phyloP scores from a whole-genome alignment of 2,329 filamentous ascomycete genomes.

The Aspergillus sp. region DNA sequence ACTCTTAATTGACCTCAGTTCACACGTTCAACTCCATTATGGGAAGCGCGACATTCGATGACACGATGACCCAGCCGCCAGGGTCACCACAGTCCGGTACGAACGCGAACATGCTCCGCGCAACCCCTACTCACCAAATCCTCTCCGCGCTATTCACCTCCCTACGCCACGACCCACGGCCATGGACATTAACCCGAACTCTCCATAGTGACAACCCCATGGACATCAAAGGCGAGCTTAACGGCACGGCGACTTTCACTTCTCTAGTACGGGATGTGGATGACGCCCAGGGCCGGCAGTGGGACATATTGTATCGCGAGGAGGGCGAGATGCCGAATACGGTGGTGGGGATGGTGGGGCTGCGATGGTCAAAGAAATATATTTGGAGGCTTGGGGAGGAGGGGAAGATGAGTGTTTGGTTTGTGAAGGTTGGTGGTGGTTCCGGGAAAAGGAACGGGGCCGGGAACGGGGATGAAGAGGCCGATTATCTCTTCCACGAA shows the following conservation, averaged over 20 bases:
- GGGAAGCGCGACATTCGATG: no score
- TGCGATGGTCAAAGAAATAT: slow-evolving; percentile 37
- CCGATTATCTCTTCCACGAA: slow-evolving; percentile 40
- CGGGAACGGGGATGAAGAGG: slow-evolving; percentile 13
- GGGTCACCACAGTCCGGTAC: no score
- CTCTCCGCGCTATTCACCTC: slow-evolving; percentile 22
- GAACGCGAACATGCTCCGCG: no score
- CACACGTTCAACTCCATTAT: no score
- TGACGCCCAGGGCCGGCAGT: not conserved
- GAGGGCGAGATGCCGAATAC: slow-evolving; percentile 33
- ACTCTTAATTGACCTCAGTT: no score
- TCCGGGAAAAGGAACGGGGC: no score
- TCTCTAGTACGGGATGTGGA: slow-evolving; percentile 5
- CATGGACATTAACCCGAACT: slow-evolving; percentile 31
- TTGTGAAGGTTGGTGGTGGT: slow-evolving; percentile 28
- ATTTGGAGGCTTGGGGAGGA: slow-evolving; percentile 32
- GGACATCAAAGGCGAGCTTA: slow-evolving; percentile 36
- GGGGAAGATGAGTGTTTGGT: slow-evolving; percentile 36
- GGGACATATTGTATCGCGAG: slow-evolving; percentile 35
- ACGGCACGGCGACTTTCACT: slow-evolving; percentile 33
- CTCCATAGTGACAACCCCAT: slow-evolving; percentile 34
- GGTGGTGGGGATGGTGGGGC: slow-evolving; percentile 16
- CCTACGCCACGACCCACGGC: slow-evolving; percentile 17
- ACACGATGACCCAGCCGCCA: no score
- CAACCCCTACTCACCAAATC: slow-evolving; percentile 7